Base-by-base conservation (phyloP, 257 asterid species). In the Verbena officinalis region DNA sequence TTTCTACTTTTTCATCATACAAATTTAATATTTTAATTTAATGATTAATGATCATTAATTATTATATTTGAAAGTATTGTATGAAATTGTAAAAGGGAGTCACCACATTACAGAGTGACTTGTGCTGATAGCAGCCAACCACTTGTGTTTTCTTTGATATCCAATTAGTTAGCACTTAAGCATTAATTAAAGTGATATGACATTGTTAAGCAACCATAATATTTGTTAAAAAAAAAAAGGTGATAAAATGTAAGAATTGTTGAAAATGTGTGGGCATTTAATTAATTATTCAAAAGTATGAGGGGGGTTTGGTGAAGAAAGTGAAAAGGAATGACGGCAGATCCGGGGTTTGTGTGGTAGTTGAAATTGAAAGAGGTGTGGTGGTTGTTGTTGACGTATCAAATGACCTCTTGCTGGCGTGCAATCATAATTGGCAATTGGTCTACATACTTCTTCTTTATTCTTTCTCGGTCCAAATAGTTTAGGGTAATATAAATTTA, bases 251-350 rank as follows among this genome's bases (percentile, higher is more conserved):
- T 33, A 15, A n/a, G 3, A 17, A 34, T 10, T 8, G 21, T 21
- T 19, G 9, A 20, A 33, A 55, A 31, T 27, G 5, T 31, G 12
- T 13, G 10, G 43, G 13, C 38, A 10, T 9, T 4, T 14, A 27
- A 15, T 16, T 43, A 31, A 42, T 60, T 60, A 42, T 40, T 42
- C 42, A 15, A 9, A 8, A 12, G 15, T 42, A 43, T 1, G 0
- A 17, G 21, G 17, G 19, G 67, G 55, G 73, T 51, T 71, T 57
- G 76, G 77, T 65, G 77, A 40, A 15, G 46, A 36, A 13, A 19
- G 19, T 19, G 31, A 13, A 58, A 38, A 12, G 38, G 13, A 13
- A 10, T 14, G 19, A 16, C 9, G 63, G 55, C 54, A 48, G 31
- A 40, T 7, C 44, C 48, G 44, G 14, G 5, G 46, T 23, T 9